phyloP scores from a whole-genome alignment of 2,329 filamentous ascomycete genomes.

The Botrytis tulipae region DNA sequence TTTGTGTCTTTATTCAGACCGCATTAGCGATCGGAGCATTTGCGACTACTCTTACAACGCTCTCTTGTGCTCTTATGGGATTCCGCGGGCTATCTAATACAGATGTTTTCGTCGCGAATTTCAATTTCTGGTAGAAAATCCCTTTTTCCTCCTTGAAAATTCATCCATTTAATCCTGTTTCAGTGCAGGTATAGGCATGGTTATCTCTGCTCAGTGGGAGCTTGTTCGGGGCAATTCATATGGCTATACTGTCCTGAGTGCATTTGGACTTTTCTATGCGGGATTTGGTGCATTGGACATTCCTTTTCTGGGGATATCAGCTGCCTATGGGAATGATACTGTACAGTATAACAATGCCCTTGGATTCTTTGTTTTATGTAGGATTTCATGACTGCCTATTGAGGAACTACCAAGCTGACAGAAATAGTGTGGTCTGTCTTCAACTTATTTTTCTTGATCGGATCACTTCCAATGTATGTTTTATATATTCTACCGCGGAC shows the following conservation, averaged over 20 bases:
- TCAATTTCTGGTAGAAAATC: not conserved
- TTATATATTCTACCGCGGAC: not conserved
- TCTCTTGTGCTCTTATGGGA: constrained; percentile 55
- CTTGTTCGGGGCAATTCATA: constrained; percentile 52
- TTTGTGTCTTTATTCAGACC: constrained; percentile 37
- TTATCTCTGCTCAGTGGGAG: constrained; percentile 57
- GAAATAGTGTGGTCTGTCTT: not conserved
- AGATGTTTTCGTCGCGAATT: constrained; percentile 51
- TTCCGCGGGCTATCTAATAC: constrained; percentile 50
- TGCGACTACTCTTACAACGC: constrained; percentile 52
- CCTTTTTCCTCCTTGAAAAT: not conserved
- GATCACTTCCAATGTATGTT: constrained; percentile 41
- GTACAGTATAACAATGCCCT: not conserved
- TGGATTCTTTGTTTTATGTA: not conserved
- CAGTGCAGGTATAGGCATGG: constrained; percentile 48
- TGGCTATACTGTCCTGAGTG: constrained; percentile 52
- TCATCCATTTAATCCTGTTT: constrained; percentile 36
- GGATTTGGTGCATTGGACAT: constrained; percentile 50
- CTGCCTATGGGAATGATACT: not conserved
- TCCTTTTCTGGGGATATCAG: constrained; percentile 46
- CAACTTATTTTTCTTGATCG: constrained; percentile 43
- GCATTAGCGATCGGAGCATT: constrained; percentile 53
- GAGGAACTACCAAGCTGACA: not conserved
- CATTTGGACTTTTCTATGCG: constrained; percentile 52
- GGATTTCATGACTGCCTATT: not conserved